These are phyloP conservation scores for Nymphaea colorata DNA, from an alignment of 164 flowering plant genomes.

Conservation along the genomic window DNA sequence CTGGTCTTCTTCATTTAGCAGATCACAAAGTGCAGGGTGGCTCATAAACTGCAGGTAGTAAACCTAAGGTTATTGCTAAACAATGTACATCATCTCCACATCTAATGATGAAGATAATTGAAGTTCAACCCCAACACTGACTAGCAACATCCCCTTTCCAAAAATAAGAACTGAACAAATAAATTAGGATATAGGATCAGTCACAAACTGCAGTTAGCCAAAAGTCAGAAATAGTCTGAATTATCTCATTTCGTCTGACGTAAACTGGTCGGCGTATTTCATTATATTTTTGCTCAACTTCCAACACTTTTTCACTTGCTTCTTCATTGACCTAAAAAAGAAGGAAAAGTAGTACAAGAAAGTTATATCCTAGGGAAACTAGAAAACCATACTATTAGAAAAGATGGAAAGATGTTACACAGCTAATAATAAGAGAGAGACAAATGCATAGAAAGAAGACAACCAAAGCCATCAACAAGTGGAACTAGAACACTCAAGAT, in stretches of 20 bases:
- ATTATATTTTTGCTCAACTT: slow-evolving; percentile 83
- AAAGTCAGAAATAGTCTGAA: slow-evolving; percentile 82
- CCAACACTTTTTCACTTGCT: slow-evolving; percentile 84
- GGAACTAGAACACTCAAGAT: too few species aligned
- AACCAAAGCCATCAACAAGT: not conserved
- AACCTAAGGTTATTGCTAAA: not conserved
- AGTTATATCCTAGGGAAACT: not conserved
- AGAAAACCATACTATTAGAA: not conserved
- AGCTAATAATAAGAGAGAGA: not conserved
- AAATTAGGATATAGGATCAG: not conserved
- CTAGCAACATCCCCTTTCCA: not conserved
- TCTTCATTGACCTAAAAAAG: slow-evolving; percentile 66
- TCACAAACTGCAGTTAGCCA: slow-evolving; percentile 90
- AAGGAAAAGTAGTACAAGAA: too few species aligned
- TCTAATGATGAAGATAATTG: not conserved
- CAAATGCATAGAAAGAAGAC: not conserved
- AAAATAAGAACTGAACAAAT: not conserved
- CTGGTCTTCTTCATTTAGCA: slow-evolving; percentile 35
- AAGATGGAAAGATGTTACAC: not conserved
- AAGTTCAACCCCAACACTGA: not conserved
- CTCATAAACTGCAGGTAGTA: slow-evolving; percentile 27
- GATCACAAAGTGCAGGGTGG: slow-evolving; percentile 37
- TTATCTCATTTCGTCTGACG: slow-evolving; percentile 56
- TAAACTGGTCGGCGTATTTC: slow-evolving; percentile 74
- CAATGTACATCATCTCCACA: not conserved